Evolutionary conservation across 805 yeast genomes (phyloP).

Genomic region (Tetrapisispora namnaoensis): DNA sequence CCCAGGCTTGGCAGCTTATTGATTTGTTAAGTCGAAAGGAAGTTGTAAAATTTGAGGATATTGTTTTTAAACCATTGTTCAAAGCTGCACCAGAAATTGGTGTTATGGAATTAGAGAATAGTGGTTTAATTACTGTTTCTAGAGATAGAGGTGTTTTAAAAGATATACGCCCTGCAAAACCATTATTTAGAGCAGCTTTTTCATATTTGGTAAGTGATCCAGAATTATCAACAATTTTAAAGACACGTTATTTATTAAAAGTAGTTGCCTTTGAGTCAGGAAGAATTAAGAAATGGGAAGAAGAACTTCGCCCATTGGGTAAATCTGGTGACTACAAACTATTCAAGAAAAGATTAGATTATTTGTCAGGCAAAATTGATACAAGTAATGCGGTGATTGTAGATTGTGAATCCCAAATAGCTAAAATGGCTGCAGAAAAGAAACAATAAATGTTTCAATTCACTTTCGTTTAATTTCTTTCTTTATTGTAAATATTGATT

Average conservation of each 20-base stretch:
- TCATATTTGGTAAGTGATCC: conserved; percentile 48
- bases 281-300: conserved; percentile 57
- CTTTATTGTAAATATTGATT: neutral
- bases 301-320: conserved; percentile 54
- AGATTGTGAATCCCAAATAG: conserved; percentile 37
- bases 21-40: conserved; percentile 47
- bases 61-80: conserved; percentile 50
- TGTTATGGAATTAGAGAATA: conserved; percentile 63
- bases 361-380: conserved; percentile 57
- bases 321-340: conserved; percentile 42
- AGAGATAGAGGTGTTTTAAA: conserved; percentile 68
- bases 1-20: conserved; percentile 84
- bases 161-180: conserved; percentile 69
- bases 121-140: conserved; percentile 62
- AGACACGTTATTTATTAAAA: conserved; percentile 47
- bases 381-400: conserved; percentile 44
- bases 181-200: conserved; percentile 77
- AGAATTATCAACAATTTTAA: conserved; percentile 49
- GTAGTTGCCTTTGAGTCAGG: conserved; percentile 50
- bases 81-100: conserved; percentile 46
- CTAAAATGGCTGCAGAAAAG: conserved; percentile 22
- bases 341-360: conserved; percentile 53
- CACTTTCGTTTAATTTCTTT: too few relatives aligned
- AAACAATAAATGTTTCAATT: neutral
- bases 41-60: conserved; percentile 39